A percentile compares a stretch with the other conserved stretches of the same genome.
Conservation (phyloP, 768 basidiomycete genomes). For the Mrakia frigida region DNA sequence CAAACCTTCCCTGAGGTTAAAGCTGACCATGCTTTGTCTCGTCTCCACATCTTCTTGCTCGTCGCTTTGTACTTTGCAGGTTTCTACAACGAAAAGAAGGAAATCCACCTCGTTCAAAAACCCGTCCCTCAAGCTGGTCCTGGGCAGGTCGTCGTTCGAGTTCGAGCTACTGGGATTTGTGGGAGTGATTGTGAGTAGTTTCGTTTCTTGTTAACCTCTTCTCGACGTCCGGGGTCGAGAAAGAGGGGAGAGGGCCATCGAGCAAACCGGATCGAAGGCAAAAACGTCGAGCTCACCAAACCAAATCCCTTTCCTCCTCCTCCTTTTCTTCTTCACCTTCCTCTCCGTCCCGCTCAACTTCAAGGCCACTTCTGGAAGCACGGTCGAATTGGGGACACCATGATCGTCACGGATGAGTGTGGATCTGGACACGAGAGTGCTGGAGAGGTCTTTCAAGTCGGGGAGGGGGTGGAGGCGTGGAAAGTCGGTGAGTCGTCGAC, state of each 20-base stretch:
- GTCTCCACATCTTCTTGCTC: too few species aligned
- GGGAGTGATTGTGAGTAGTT: conserved; percentile 37
- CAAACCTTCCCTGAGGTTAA: too few species aligned
- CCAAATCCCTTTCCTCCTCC: background rate
- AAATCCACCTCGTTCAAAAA: conserved; percentile 45
- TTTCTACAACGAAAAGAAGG: conserved; percentile 42
- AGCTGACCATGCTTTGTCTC: too few species aligned
- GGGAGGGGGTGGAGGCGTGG: background rate
- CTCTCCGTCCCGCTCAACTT: background rate
- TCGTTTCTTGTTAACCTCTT: too few species aligned
- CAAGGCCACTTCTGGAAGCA: conserved; percentile 31
- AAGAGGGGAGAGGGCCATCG: background rate
- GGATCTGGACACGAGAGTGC: conserved; percentile 29
- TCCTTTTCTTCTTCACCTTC: background rate
- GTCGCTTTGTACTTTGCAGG: background rate
- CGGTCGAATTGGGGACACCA: conserved; percentile 17
- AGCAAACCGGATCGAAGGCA: background rate
- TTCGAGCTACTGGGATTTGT: conserved; percentile 47
- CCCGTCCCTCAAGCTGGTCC: conserved; percentile 36
- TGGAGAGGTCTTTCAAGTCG: conserved; percentile 27
- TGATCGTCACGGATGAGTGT: conserved; percentile 28
- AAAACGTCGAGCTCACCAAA: background rate
- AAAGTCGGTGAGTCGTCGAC: background rate
- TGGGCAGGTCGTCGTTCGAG: conserved; percentile 40
- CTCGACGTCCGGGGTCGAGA: background rate